Base-by-base conservation (phyloP, 1,284 basidiomycete genomes). In the Thelephora terrestris region DNA sequence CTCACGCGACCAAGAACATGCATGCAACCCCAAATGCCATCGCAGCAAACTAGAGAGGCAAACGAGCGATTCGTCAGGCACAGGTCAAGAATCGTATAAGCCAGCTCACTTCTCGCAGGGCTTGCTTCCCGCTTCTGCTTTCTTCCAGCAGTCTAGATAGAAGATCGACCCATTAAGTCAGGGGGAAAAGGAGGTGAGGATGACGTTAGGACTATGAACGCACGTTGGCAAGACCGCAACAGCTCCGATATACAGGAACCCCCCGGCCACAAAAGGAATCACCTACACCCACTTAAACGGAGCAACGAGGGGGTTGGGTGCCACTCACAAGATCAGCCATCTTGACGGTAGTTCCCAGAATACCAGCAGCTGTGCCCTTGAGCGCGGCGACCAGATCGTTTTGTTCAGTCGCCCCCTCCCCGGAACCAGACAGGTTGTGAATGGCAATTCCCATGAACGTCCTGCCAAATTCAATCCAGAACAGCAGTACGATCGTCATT, bases 391-490 rank as follows among this genome's bases (percentile, higher is more conserved):
- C 80, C 46, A 88, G 74, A 67, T 89, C 74, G 4, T 69, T 56
- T 37, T 67, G 65, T 50, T 59, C 67, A 35, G 66, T 65, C 24
- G 69, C 70, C 36, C 63, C 66, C 34, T 63, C 66, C 36, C 64
- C 68, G 24, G 83, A 71, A 20, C 69, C 61, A 18, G 78, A 79
- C 34, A 82, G 70, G 58, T 80, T 84, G 61, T 84, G 85, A 49
- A 92, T 86, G 47, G 79, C 87, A 61, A 92, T 93, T 36, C 90
- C 90, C 66, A 93, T 83, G 64, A 92, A 91, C 35, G 90, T 93
- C 50, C 85, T 88, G 58, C 50, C n/a, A 17, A 16, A 29, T 29
- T 34, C 21, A 25, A 14, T 21, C 21, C 24, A 43, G 20, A n/a
- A 23, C 16, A 20, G 36, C 43, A 46, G 38, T 18, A 49, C 9